Conservation (phyloP, 345 rosid species). For the Reutealis trisperma region DNA sequence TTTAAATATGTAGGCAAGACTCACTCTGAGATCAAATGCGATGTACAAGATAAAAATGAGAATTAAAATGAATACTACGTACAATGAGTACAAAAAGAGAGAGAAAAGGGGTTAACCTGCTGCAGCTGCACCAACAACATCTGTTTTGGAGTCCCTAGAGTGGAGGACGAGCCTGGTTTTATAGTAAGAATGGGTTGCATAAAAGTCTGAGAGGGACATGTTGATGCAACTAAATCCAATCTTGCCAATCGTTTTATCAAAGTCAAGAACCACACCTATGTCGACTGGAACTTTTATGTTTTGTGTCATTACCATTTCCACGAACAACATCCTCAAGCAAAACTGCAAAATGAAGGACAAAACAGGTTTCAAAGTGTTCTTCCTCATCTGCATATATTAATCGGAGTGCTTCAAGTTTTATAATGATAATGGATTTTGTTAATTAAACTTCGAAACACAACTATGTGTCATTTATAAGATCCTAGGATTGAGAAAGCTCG, state of each 20-base stretch:
- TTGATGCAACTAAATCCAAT: conserved; percentile 30
- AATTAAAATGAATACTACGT: too few relatives aligned
- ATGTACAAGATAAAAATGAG: too few relatives aligned
- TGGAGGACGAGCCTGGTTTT: conserved; percentile 28
- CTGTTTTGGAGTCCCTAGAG: conserved; percentile 24
- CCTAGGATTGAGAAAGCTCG: too few relatives aligned
- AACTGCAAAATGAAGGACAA: not conserved
- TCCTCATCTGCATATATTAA: not conserved
- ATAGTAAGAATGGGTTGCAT: conserved; percentile 20
- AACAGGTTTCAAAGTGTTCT: not conserved
- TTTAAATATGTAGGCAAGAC: too few relatives aligned
- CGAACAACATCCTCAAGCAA: not conserved
- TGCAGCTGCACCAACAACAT: conserved; percentile 37
- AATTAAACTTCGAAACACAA: too few relatives aligned
- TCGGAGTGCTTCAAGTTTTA: too few relatives aligned
- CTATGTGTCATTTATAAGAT: too few relatives aligned
- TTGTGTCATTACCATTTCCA: not conserved
- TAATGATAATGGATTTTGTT: too few relatives aligned
- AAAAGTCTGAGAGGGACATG: conserved; percentile 38
- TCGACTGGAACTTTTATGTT: conserved; percentile 12
- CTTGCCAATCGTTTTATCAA: not conserved
- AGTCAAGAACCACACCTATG: conserved; percentile 35
- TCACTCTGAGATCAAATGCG: too few relatives aligned
- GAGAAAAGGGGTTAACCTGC: conserved; percentile 17
- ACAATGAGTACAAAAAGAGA: not conserved